A percentile compares a stretch with the other conserved stretches of the same genome.
These are phyloP conservation scores for Neurospora sp. DNA, from an alignment of 495 filamentous ascomycete species.

Conservation along the genomic window DNA sequence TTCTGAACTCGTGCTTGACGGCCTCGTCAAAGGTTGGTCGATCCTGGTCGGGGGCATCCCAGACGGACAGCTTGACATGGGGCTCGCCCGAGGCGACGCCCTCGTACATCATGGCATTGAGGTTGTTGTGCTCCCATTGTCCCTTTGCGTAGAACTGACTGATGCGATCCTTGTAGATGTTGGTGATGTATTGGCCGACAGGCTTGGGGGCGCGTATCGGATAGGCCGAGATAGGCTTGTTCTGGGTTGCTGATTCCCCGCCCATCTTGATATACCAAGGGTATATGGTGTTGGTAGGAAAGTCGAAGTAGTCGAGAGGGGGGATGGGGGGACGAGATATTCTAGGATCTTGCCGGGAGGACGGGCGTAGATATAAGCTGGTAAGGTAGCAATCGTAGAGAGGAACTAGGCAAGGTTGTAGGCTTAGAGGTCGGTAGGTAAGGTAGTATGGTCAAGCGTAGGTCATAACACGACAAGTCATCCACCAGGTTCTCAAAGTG, in stretches of 20 bases:
- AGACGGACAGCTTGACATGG: conserved; percentile 78
- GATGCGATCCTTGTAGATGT: conserved; percentile 81
- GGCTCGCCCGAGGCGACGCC: conserved; percentile 58
- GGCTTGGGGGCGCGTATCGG: conserved; percentile 37
- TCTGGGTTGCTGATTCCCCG: conserved; percentile 20
- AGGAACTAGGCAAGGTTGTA: background rate
- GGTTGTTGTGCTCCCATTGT: conserved; percentile 70
- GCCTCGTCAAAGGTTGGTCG: conserved; percentile 89
- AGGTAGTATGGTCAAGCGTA: background rate
- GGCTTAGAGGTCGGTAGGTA: background rate
- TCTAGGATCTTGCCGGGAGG: background rate
- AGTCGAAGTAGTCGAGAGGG: background rate
- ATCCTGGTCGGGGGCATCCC: conserved; percentile 66
- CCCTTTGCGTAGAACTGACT: conserved; percentile 67
- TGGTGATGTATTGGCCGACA: conserved; percentile 72
- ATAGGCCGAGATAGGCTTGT: conserved; percentile 29
- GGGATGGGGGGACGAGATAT: background rate
- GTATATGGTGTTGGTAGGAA: background rate
- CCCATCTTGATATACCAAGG: conserved; percentile 21
- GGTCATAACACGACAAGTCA: background rate
- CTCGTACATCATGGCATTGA: conserved; percentile 72
- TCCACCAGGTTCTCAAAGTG: background rate
- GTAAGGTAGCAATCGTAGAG: background rate
- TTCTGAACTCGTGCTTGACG: conserved; percentile 63
- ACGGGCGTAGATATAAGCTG: background rate